Evolutionary conservation across 805 yeast genomes (phyloP), one percentile per base, ranked within the genome.

Genomic region (Metschnikowia chrysomelidarum): DNA sequence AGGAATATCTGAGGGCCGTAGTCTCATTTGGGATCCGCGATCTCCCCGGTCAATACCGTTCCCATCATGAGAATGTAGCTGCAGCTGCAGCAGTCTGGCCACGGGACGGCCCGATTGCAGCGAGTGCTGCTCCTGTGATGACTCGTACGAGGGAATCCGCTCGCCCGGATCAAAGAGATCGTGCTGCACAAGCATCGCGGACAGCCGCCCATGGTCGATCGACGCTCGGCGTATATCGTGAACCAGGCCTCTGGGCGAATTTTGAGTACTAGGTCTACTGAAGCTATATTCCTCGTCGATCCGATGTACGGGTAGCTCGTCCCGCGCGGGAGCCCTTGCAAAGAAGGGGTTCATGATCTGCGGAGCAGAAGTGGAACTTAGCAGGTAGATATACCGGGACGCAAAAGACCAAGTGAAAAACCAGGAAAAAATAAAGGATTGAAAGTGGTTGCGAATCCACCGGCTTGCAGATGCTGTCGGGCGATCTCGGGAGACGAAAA

Each of bases 131-230:
- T 53, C 59, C 43, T 67, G 72, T 3, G 70, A 64, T 5, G 57
- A 53, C 44, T 67, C 73, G 45, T 67, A 67, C 2, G 67, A 60
- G 2, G 73, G 73, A 1, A 67, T 67, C 7, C 50, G 49, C 35
- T 65, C 71, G 24, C 53, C 42, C 2, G 60, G 64, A 34, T 63
- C 68, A 20, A 23, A 48, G 22, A 24, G 32, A 15, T 35, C 45
- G 21, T 37, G 43, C 22, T 29, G 41, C 31, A 47, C 50, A 7
- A 43, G 30, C 51, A 47, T 44, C 14, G 32, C 27, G 13, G 24
- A 30, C 4, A 33, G 27, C 11, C 39, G 27, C 10, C 27, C 15
- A 21, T 25, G 8, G 11, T 23, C 30, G n/a, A 7, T 13, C 15
- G 38, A 34, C 11, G 18, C 32, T 14, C 27, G 38, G 7, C 37